phyloP scores from a whole-genome alignment of 176 grass and related monocot species.

The Cymbopogon citratus region DNA sequence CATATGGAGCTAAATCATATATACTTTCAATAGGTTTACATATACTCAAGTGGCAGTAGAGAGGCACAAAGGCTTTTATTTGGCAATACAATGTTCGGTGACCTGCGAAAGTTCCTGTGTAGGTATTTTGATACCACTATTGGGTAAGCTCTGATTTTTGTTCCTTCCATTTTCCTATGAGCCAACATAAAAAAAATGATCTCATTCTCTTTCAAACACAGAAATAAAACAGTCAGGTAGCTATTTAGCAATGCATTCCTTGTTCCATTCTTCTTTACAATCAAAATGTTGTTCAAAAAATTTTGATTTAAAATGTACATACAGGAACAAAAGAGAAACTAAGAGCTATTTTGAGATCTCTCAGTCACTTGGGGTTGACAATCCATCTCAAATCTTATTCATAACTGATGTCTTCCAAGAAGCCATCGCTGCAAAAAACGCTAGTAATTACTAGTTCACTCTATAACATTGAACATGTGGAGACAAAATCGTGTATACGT shows the following conservation, averaged over 20 bases:
- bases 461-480: background rate
- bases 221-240: background rate
- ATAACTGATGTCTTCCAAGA: slow-evolving; percentile 86
- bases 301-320: background rate
- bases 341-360: slow-evolving; percentile 82
- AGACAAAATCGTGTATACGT: background rate
- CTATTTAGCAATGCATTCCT: background rate
- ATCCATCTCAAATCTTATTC: slow-evolving; percentile 75
- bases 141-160: slow-evolving; percentile 59
- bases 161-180: background rate
- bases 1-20: slow-evolving; percentile 17
- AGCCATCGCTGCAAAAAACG: slow-evolving; percentile 74
- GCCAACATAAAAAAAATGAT: background rate
- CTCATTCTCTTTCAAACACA: slow-evolving; percentile 6
- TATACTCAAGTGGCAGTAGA: slow-evolving; percentile 96
- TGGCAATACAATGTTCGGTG: slow-evolving; percentile 70
- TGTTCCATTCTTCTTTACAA: background rate
- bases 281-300: background rate
- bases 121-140: slow-evolving; percentile 88
- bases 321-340: slow-evolving; percentile 83
- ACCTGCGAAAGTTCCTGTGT: slow-evolving; percentile 66
- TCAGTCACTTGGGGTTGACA: slow-evolving; percentile 73
- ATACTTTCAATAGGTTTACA: slow-evolving; percentile 63
- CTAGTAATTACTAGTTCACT: slow-evolving; percentile 49
- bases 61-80: slow-evolving; percentile 95